Conservation (phyloP, 2,329 filamentous ascomycete species). For the Xenoacremonium recifei region DNA sequence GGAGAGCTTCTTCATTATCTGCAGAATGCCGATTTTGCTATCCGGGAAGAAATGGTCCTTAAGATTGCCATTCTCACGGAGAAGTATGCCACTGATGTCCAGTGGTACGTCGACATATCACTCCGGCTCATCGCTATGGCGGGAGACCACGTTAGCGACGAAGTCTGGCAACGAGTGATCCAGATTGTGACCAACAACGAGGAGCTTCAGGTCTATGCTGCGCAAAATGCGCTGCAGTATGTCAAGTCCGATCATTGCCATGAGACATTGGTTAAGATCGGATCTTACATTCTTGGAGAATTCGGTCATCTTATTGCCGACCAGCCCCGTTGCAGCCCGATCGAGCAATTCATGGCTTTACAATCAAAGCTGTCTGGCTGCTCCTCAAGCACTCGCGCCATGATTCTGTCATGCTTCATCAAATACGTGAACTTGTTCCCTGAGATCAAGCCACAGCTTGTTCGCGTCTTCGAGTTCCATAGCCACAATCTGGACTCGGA, state of each 20-base stretch:
- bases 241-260: constrained; percentile 92
- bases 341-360: constrained; percentile 93
- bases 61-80: constrained; percentile 98
- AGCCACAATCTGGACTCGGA: constrained; percentile 94
- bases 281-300: constrained; percentile 91
- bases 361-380: constrained; percentile 87
- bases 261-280: constrained; percentile 96
- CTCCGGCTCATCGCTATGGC: constrained; percentile 92
- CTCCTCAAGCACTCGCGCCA: constrained; percentile 85
- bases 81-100: constrained; percentile 96
- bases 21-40: constrained; percentile 95
- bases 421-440: constrained; percentile 99
- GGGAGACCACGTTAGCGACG: constrained; percentile 96
- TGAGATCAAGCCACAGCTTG: constrained; percentile 93
- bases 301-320: constrained; percentile 97
- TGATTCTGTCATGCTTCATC: constrained; percentile 92
- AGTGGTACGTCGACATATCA: constrained; percentile 99
- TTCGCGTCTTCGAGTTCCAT: constrained; percentile 88
- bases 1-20: constrained; percentile 91
- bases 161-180: constrained; percentile 98
- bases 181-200: constrained; percentile 99
- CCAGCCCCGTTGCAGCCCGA: constrained; percentile 86
- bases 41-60: constrained; percentile 97
- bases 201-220: constrained; percentile 93
- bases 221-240: constrained; percentile 89